Evolutionary conservation across 1,284 basidiomycete species (phyloP), one percentile per base, ranked within the genome.

Genomic region (Ceratobasidium sp.): DNA sequence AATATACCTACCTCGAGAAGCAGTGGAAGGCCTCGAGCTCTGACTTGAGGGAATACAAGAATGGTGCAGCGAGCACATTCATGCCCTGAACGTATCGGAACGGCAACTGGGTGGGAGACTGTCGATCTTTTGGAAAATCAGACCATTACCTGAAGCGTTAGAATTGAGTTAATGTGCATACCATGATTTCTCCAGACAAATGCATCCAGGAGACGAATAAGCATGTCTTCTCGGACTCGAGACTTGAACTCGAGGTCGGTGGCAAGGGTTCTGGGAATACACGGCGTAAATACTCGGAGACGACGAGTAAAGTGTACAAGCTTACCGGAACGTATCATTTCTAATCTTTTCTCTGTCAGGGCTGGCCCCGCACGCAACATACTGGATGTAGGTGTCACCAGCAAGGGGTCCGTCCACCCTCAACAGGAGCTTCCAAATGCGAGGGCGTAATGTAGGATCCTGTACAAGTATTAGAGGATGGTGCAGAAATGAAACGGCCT

Each of bases 61-160:
- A 98, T 0, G 96, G 96, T 0, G 96, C 96, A 17, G 95, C 94
- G 34, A 99, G 86, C 42, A 98, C 96, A 78, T 99, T 99, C 95
- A 98, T 98, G 38, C 96, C 96, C 79, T 97, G 96, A 10, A 98
- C 94, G 76, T 98, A 98, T 42, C 91, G 93, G 78, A 97, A 96
- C 7, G 88, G 90, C 20, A 93, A 83, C 65, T 88, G 87, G 10
- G 60, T 64, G n/a, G 89, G 84, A 1, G 81, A 82, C 77, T 89
- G 88, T 73, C 86, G 82, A 75, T 92, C 90, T 92, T 54, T 47
- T 47, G 29, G 34, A 35, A 27, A 53, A 34, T 29, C 34, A 15
- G 12, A 53, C 32, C 27, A 10, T 4, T 17, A 15, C 22, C 22
- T 38, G 35, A 32, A 31, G 25, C 7, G 29, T 52, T 6, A 52